Percentiles rank a stretch among this genome's conserved stretches.
Conservation (phyloP, 805 yeast species). For the Ogataea nitratoaversa region DNA sequence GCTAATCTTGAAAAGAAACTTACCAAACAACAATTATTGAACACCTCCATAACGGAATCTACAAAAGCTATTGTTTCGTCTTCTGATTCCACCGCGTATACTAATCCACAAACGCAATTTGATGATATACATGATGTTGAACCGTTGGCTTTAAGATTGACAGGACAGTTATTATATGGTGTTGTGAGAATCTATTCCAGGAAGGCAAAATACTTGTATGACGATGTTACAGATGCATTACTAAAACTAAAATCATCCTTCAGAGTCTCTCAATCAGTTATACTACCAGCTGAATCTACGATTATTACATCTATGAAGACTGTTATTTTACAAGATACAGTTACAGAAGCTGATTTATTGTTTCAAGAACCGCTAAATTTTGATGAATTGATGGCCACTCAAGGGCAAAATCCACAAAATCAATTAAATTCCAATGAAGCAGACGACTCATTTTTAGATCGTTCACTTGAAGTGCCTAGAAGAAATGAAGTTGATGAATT, state of each 20-base stretch:
- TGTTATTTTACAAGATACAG: conserved; percentile 68
- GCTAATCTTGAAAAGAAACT: conserved; percentile 80
- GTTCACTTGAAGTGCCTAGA: conserved; percentile 68
- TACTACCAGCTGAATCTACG: conserved; percentile 57
- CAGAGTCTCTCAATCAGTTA: conserved; percentile 43
- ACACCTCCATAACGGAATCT: conserved; percentile 66
- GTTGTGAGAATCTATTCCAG: conserved; percentile 83
- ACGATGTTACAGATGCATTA: conserved; percentile 77
- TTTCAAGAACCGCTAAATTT: conserved; percentile 56
- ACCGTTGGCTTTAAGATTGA: conserved; percentile 71
- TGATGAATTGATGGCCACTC: conserved; percentile 29
- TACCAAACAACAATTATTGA: conserved; percentile 65
- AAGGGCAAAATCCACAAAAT: conserved; percentile 10
- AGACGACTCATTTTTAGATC: conserved; percentile 36
- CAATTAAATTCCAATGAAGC: conserved; percentile 7
- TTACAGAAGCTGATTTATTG: conserved; percentile 71
- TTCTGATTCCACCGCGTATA: conserved; percentile 8
- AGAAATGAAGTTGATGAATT: conserved; percentile 31
- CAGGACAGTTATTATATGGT: conserved; percentile 84
- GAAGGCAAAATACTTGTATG: conserved; percentile 76
- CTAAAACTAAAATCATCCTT: conserved; percentile 68
- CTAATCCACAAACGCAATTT: conserved; percentile 10
- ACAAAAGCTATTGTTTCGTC: conserved; percentile 58
- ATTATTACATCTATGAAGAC: conserved; percentile 55
- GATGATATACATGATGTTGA: conserved; percentile 31